Evolutionary conservation across 176 grass and related monocot genomes (phyloP).

Genomic region (Oryza glaberrima): DNA sequence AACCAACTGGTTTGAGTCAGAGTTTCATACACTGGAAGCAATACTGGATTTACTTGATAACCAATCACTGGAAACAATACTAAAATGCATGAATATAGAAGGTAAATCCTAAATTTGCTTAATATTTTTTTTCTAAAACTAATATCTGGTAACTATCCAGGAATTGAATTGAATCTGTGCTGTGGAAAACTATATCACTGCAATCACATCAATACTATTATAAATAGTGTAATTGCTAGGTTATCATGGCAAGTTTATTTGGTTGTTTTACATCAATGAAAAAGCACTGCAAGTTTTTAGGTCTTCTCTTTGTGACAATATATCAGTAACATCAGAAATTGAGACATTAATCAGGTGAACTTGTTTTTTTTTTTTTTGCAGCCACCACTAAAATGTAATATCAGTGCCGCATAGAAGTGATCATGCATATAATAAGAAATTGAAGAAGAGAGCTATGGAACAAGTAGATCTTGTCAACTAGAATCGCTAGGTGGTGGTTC

Average conservation of each 20-base stretch:
- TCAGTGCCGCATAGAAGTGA: not conserved
- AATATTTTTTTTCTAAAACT: not conserved
- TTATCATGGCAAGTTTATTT: not conserved
- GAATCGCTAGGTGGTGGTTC: not conserved
- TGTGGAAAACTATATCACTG: not conserved
- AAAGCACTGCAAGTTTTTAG: not conserved
- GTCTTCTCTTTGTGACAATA: not conserved
- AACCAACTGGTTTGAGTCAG: not conserved
- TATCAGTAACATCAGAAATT: not conserved
- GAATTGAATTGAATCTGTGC: not conserved
- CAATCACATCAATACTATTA: not conserved
- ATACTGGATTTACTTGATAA: not conserved
- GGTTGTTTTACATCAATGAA: not conserved
- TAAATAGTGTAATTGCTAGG: not conserved
- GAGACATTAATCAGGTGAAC: not conserved
- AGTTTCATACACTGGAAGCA: not conserved
- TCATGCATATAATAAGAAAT: slow-evolving; percentile 8
- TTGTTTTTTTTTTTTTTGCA: too few relatives aligned
- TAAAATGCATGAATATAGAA: not conserved
- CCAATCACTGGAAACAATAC: not conserved
- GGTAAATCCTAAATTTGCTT: not conserved
- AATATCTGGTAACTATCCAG: not conserved
- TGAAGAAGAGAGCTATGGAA: not conserved
- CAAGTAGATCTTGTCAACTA: not conserved
- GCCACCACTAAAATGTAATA: not conserved